Evolutionary conservation across 257 asterid genomes (phyloP).

Genomic region (Solanum appendiculatum): DNA sequence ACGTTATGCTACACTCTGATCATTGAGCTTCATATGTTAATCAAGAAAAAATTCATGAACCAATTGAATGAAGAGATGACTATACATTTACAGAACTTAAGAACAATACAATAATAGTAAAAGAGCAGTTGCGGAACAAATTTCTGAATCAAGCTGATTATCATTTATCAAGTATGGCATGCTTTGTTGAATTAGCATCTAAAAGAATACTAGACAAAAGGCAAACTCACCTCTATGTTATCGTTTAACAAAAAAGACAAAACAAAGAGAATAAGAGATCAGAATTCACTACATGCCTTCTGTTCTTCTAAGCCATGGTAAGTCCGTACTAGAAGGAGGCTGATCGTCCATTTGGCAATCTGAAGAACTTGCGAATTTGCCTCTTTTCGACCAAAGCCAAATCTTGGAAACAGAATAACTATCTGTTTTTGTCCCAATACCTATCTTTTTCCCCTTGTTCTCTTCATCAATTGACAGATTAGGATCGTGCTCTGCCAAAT

Average conservation of each 20-base stretch:
- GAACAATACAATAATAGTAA: not conserved
- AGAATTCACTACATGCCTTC: slow-evolving; percentile 15
- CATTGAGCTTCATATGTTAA: not conserved
- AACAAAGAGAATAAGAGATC: not conserved
- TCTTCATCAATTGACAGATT: slow-evolving; percentile 16
- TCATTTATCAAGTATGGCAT: not conserved
- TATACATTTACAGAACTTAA: not conserved
- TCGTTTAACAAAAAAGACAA: not conserved
- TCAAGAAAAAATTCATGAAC: not conserved
- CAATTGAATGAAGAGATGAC: not conserved
- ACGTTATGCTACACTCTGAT: not conserved
- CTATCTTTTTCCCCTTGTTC: slow-evolving; percentile 62
- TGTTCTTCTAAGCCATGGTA: slow-evolving; percentile 21
- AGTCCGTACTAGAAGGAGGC: slow-evolving; percentile 9
- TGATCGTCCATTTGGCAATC: slow-evolving; percentile 10
- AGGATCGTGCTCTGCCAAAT: not conserved
- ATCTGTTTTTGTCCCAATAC: slow-evolving; percentile 72
- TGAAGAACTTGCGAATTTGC: slow-evolving; percentile 56
- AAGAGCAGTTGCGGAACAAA: not conserved
- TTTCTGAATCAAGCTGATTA: not conserved
- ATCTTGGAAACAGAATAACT: slow-evolving; percentile 96
- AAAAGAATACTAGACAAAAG: not conserved
- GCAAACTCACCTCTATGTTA: not conserved
- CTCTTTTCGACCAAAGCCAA: slow-evolving; percentile 94
- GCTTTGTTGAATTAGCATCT: not conserved